Conservation (phyloP, 2,329 filamentous ascomycete genomes). For the Cordyceps sp. region DNA sequence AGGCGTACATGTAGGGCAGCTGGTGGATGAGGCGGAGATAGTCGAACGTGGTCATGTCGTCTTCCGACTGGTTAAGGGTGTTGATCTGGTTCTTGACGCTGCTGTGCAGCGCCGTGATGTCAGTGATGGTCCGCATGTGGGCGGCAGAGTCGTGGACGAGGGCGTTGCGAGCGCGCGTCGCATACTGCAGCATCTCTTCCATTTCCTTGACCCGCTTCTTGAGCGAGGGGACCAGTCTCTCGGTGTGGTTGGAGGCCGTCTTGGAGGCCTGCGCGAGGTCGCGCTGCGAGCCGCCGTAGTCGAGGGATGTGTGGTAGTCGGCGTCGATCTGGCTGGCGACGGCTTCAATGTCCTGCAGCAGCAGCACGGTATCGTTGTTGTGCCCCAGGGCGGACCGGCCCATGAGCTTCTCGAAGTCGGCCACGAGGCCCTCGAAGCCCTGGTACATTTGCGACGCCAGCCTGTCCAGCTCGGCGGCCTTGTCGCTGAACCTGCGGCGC, state of each 20-base stretch:
- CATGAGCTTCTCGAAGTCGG: conserved; percentile 43
- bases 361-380: conserved; percentile 44
- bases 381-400: conserved; percentile 38
- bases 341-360: conserved; percentile 73
- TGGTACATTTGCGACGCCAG: conserved; percentile 41
- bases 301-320: conserved; percentile 65
- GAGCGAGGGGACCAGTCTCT: conserved; percentile 41
- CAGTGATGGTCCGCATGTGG: conserved; percentile 70
- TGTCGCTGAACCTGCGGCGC: conserved; percentile 40
- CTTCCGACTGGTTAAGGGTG: conserved; percentile 53
- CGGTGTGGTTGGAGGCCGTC: conserved; percentile 45
- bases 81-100: conserved; percentile 57
- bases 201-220: conserved; percentile 40
- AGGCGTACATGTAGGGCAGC: conserved; percentile 78
- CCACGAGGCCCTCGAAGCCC: conserved; percentile 43
- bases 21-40: conserved; percentile 65
- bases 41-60: conserved; percentile 67
- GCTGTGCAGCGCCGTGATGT: conserved; percentile 60
- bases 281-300: conserved; percentile 45
- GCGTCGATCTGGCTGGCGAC: conserved; percentile 74
- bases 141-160: conserved; percentile 48
- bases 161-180: conserved; percentile 49
- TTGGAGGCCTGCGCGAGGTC: conserved; percentile 46
- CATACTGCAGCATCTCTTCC: conserved; percentile 40
- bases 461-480: conserved; percentile 44